Percentiles rank a stretch among this genome's conserved stretches.
Conservation (phyloP, 1,284 basidiomycete genomes). For the Flammula alnicola region DNA sequence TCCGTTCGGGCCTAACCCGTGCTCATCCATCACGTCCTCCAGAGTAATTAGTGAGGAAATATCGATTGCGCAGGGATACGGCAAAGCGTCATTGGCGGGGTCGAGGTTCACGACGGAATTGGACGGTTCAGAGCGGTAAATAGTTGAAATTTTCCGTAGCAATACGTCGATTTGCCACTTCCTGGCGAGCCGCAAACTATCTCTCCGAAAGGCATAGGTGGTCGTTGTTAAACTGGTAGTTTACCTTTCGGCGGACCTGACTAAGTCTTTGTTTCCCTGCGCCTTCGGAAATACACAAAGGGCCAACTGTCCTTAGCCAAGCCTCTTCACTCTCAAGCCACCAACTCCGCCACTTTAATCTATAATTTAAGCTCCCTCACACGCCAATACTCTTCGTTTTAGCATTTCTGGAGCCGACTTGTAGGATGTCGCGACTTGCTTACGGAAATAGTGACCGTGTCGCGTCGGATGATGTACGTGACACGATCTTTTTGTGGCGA, state of each 20-base stretch:
- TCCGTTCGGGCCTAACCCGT: slow-evolving; percentile 93
- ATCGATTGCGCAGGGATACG: slow-evolving; percentile 91
- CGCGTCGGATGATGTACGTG: slow-evolving; percentile 32
- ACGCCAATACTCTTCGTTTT: no score
- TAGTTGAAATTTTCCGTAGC: slow-evolving; percentile 92
- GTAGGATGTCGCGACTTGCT: neutral
- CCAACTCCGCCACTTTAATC: no score
- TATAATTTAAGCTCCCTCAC: no score
- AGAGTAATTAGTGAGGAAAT: slow-evolving; percentile 90
- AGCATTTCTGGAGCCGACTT: neutral
- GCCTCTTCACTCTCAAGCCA: no score
- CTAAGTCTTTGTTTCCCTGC: neutral
- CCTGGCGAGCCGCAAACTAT: slow-evolving; percentile 93
- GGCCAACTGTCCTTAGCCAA: no score
- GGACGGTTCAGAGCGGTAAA: slow-evolving; percentile 87
- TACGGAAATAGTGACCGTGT: slow-evolving; percentile 18
- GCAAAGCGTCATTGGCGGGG: slow-evolving; percentile 89
- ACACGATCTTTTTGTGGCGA: neutral
- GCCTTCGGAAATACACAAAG: neutral
- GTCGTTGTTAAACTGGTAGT: no score
- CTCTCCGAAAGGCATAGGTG: slow-evolving; percentile 82
- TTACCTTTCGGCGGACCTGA: no score
- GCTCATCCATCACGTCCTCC: slow-evolving; percentile 86
- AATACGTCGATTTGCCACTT: slow-evolving; percentile 94
- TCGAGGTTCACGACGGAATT: slow-evolving; percentile 94